Evolutionary conservation across 345 rosid genomes (phyloP), one percentile per base, ranked within the genome.

Genomic region (Erodium maritimum): DNA sequence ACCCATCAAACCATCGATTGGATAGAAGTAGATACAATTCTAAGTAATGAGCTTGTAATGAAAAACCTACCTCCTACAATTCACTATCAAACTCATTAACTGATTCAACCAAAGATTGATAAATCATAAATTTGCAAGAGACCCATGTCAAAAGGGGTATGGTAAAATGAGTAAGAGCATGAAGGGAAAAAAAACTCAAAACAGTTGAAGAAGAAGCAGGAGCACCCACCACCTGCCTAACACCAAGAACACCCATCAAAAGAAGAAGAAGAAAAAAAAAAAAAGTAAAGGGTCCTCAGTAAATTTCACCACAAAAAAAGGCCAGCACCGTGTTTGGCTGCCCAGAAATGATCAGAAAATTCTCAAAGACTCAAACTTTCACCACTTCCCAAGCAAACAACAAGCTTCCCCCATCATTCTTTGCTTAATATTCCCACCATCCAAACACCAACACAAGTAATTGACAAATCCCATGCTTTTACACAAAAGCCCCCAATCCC

Each of bases 191-290:
- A 16, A 63, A 48, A 50, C 23, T 21, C 55, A 53, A 59, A 52
- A 53, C 29, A 59, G 55, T 51, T 4, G 17, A 19, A 51, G 54
- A 51, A 51, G 54, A 51, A 17, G 19, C 54, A 17, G 17, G 14
- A 65, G 23, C 42, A 57, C 29, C 66, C 24, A 61, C 20, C 56
- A 14, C 29, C 25, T 54, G 64, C 77, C 77, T 58, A 69, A 62
- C 73, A 59, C 65, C 59, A 55, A 23, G 37, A 52, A 53, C 56
- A 61, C 45, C 21, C 62, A 50, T 70, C 60, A 21, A 17, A 45
- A 57, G 54, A 58, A 64, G n/a, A 51, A 1, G n/a, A 51, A 51
- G 17, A 51, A 5, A 51, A 17, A 51, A 17, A 51, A 5, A 51
- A 51, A 5, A 6, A 29, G 37, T 5, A 29, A 29, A 29, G n/a